phyloP scores from a whole-genome alignment of 2,329 filamentous ascomycete species.

The Colletotrichum neosansevieriae region DNA sequence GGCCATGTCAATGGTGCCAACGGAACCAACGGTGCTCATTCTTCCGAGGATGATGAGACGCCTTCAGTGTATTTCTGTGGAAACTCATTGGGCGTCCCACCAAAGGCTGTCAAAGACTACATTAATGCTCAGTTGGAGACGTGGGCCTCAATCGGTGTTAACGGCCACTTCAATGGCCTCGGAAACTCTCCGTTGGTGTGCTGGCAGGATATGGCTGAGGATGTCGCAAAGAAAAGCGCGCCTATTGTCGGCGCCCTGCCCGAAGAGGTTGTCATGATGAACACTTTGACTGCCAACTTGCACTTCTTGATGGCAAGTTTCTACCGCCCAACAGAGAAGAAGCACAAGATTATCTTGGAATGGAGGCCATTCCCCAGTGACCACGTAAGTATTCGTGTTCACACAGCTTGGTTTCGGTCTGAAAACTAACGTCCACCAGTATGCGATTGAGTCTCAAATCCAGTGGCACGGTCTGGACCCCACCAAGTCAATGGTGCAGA shows the following conservation, averaged over 20 bases:
- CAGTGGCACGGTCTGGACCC: constrained; percentile 76
- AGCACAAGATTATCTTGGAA: constrained; percentile 87
- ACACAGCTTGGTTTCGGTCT: not conserved
- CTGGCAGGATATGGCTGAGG: constrained; percentile 85
- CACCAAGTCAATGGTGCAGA: constrained; percentile 76
- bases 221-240: constrained; percentile 76
- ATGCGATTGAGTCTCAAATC: constrained; percentile 86
- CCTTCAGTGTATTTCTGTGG: constrained; percentile 80
- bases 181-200: constrained; percentile 75
- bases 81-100: constrained; percentile 83
- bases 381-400: constrained; percentile 65
- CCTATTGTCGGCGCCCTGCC: constrained; percentile 80
- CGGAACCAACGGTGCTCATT: constrained; percentile 41
- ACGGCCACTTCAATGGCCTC: constrained; percentile 82
- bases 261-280: constrained; percentile 87
- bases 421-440: constrained; percentile 60
- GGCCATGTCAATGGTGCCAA: constrained; percentile 42
- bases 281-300: constrained; percentile 84
- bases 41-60: constrained; percentile 48
- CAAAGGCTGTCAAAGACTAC: constrained; percentile 73
- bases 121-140: constrained; percentile 81
- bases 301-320: constrained; percentile 88
- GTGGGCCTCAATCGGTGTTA: constrained; percentile 87
- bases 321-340: constrained; percentile 74
- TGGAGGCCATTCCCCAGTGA: constrained; percentile 92